phyloP scores from a whole-genome alignment of 192 early-diverging fungal species.

The Haplosporangium gracile region DNA sequence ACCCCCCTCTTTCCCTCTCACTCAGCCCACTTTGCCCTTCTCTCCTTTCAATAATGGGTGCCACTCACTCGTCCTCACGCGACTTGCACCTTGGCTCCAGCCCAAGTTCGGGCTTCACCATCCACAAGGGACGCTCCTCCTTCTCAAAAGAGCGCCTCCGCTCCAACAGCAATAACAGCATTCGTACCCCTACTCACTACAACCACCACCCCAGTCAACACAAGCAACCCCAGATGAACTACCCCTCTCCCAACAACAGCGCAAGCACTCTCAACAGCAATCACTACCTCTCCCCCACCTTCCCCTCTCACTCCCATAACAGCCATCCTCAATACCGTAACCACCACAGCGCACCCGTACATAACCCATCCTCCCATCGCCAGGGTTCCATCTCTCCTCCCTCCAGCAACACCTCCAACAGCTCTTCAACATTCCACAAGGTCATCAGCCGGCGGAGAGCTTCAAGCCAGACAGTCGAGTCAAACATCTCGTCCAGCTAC shows the following conservation, averaged over 20 bases:
- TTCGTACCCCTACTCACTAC: not conserved
- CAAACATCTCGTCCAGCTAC: constrained; percentile 12
- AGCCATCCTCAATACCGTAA: constrained; percentile 26
- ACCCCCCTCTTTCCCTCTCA: not conserved
- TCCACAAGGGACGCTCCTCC: constrained; percentile 18
- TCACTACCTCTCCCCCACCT: constrained; percentile 1
- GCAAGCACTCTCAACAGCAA: constrained; percentile 9
- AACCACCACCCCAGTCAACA: constrained; percentile 2
- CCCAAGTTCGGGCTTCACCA: not conserved
- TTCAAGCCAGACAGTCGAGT: constrained; percentile 48
- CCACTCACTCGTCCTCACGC: constrained; percentile 41
- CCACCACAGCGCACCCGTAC: constrained; percentile 10
- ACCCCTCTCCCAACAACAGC: constrained; percentile 17
- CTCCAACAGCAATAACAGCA: not conserved
- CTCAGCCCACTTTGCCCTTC: not conserved
- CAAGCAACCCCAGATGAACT: constrained; percentile 10
- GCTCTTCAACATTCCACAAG: constrained; percentile 14
- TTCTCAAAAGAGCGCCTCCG: constrained; percentile 31
- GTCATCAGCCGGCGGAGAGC: constrained; percentile 36
- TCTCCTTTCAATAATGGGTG: constrained; percentile 21
- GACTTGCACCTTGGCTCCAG: constrained; percentile 3
- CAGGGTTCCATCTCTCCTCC: constrained; percentile 18
- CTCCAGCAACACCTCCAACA: constrained; percentile 9
- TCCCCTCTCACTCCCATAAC: not conserved
- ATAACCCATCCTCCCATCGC: not conserved